Evolutionary conservation across 2,329 filamentous ascomycete species (phyloP).

Genomic region (Harringtonia lauricola): DNA sequence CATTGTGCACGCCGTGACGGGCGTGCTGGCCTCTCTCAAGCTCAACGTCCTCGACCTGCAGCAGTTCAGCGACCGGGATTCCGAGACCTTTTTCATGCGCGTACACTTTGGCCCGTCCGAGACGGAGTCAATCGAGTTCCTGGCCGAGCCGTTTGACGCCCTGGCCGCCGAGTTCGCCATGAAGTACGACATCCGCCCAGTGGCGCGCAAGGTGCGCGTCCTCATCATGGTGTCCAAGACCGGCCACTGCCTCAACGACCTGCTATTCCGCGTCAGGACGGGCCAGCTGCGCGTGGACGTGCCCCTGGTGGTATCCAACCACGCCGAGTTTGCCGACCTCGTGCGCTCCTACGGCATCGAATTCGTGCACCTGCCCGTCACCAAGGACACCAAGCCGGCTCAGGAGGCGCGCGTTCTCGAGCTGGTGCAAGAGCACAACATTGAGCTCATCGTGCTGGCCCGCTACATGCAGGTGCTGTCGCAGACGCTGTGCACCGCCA

Average conservation of each 20-base stretch:
- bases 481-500: conserved; percentile 60
- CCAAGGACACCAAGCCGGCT: conserved; percentile 61
- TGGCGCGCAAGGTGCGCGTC: conserved; percentile 59
- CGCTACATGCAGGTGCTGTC: conserved; percentile 84
- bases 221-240: conserved; percentile 88
- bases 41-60: conserved; percentile 78
- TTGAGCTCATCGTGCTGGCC: conserved; percentile 72
- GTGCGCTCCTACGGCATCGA: conserved; percentile 64
- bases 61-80: conserved; percentile 69
- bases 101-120: conserved; percentile 63
- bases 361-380: conserved; percentile 74
- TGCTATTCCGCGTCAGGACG: conserved; percentile 63
- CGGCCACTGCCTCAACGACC: conserved; percentile 57
- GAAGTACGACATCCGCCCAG: conserved; percentile 60
- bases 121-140: conserved; percentile 35
- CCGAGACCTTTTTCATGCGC: conserved; percentile 77
- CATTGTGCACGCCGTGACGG: conserved; percentile 77
- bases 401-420: conserved; percentile 65
- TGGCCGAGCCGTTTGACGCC: conserved; percentile 44
- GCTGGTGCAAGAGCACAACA: conserved; percentile 53
- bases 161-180: conserved; percentile 54
- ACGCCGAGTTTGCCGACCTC: conserved; percentile 59
- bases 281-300: conserved; percentile 62
- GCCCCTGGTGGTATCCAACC: conserved; percentile 72
- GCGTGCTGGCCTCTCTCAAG: conserved; percentile 59